Base-by-base conservation (phyloP, 2,329 filamentous ascomycete genomes). In the Colletotrichum australisinense region DNA sequence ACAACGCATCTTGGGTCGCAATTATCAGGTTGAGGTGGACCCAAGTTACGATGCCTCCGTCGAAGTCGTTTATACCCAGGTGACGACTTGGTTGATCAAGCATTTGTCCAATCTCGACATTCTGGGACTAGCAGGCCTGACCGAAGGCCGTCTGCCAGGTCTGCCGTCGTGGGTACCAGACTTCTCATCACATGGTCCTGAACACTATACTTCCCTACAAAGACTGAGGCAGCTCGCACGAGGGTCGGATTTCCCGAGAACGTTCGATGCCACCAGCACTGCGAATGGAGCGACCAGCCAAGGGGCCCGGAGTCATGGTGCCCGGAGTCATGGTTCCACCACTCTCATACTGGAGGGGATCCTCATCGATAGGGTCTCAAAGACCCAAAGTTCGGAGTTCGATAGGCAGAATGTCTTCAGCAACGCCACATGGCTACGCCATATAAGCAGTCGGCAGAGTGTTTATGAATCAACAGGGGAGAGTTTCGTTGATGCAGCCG, bases 141-240 rank as follows among this genome's bases (percentile, higher is more conserved):
- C 64, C 4, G 4, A 58, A 28, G 63, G 55, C 2, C 58, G 68
- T 14, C 46, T 46, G 6, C 19, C 53, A 24, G 58, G 16, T 4
- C 32, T 72, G 22, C 69, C 69, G 3, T 72, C 69, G 3, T 72
- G 69, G 69, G 58, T 72, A 9, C 69, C 69, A 8, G 69, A 72
- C 30, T 69, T 63, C 12, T 49, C 64, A 3, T 59, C 68, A 11
- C 52, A 26, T n/a, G 69, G 69, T 1, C 49, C 69, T 1, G 22
- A 22, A 11, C 38, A 30, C 14, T 53, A 49, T 7, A 63, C 64
- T 1, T 69, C 69, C 1, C 52, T 72, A 7, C 69, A 72, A 28
- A 56, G 64, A 16, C 19, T 58, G 28, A 53, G 69, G 1, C 69
- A 69, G 6, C 12, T 53, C 5, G 38, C 49, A 4, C 57, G 46